Conservation (phyloP, 176 grass and related monocot species). For the Ensete ventricosum region DNA sequence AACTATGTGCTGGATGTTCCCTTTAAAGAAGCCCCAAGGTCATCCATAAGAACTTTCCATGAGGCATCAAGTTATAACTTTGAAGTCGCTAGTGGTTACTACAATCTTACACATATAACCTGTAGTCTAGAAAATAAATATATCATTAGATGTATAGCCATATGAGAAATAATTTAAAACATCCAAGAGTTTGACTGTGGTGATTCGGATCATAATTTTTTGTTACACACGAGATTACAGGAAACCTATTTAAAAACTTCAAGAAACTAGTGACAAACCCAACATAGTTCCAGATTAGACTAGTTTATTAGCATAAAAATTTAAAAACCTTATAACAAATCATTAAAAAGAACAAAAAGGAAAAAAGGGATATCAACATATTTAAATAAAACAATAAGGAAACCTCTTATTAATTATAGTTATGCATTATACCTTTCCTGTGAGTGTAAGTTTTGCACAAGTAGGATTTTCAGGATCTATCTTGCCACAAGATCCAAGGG, state of each 20-base stretch:
- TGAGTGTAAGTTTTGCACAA: conserved; percentile 92
- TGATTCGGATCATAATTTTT: too few relatives aligned
- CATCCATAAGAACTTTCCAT: too few relatives aligned
- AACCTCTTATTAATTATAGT: conserved; percentile 3
- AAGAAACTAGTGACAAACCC: too few relatives aligned
- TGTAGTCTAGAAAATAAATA: too few relatives aligned
- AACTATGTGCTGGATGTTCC: too few relatives aligned
- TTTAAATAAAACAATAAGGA: neutral
- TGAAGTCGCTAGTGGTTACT: too few relatives aligned
- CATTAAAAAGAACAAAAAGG: conserved; percentile 2
- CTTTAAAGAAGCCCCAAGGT: too few relatives aligned
- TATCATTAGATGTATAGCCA: too few relatives aligned
- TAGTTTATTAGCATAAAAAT: neutral
- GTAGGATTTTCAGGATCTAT: conserved; percentile 91
- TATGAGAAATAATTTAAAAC: neutral
- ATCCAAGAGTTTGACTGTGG: neutral
- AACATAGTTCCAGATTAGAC: neutral
- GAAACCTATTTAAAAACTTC: too few relatives aligned
- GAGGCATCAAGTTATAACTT: too few relatives aligned
- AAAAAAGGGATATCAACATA: neutral
- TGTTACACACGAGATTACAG: too few relatives aligned
- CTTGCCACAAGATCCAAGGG: conserved; percentile 69
- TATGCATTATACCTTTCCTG: conserved; percentile 51
- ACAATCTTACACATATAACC: too few relatives aligned
- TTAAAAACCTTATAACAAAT: neutral